These are phyloP conservation scores for Mrakia gelida DNA, from an alignment of 768 basidiomycete genomes.

Conservation along the genomic window DNA sequence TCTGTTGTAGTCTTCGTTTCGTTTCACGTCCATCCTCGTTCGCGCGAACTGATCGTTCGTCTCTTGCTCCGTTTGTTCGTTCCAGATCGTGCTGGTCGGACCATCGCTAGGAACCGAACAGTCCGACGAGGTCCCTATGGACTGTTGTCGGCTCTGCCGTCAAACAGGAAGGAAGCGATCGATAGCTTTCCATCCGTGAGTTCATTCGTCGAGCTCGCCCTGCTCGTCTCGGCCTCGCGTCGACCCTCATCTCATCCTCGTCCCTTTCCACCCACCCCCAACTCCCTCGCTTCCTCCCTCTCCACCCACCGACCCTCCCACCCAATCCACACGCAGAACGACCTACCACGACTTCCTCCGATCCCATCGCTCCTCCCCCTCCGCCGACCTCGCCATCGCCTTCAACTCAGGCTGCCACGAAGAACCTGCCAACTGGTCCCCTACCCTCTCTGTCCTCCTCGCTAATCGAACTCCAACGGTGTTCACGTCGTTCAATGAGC, in stretches of 20 bases:
- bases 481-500: not conserved
- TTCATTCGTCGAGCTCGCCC: not conserved
- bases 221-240: too few species aligned
- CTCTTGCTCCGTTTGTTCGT: too few species aligned
- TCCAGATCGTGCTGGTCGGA: too few species aligned
- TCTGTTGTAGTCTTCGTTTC: not conserved
- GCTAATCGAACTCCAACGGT: not conserved
- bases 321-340: not conserved
- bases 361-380: not conserved
- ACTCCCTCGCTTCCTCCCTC: not conserved
- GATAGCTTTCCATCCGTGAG: not conserved
- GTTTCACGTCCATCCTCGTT: too few species aligned
- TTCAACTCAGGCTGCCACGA: constrained; percentile 11
- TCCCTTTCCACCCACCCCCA: not conserved
- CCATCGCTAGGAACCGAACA: not conserved
- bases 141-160: not conserved
- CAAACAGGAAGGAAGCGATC: not conserved
- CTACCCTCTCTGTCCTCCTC: not conserved
- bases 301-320: not conserved
- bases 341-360: not conserved
- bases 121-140: not conserved
- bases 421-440: not conserved
- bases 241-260: too few species aligned
- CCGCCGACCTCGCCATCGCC: constrained; percentile 1
- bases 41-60: too few species aligned